A percentile compares a stretch with the other conserved stretches of the same genome.
These are phyloP conservation scores for Cokeromyces recurvatus DNA, from an alignment of 371 early-diverging fungal genomes.

Conservation along the genomic window DNA sequence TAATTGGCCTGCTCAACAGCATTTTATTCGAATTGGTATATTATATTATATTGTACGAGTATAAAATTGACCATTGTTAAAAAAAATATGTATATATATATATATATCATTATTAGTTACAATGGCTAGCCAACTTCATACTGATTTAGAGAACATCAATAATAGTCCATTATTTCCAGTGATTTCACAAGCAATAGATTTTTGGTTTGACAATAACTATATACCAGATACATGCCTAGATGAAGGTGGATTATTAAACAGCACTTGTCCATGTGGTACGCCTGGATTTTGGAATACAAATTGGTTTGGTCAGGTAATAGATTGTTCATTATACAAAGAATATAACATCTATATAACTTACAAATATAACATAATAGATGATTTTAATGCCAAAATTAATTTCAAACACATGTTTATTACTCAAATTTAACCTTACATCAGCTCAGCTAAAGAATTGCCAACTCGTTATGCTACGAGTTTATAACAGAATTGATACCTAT, in stretches of 20 bases:
- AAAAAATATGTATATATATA: too few species aligned
- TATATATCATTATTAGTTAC: slow-evolving; percentile 9
- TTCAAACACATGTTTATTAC: slow-evolving; percentile 19
- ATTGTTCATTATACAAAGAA: too few species aligned
- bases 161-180: slow-evolving; percentile 3
- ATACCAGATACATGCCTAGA: slow-evolving; percentile 20
- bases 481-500: slow-evolving; percentile 10
- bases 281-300: slow-evolving; percentile 34
- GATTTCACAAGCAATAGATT: slow-evolving; percentile 17
- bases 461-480: slow-evolving; percentile 7
- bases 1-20: slow-evolving; percentile 28
- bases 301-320: slow-evolving; percentile 28
- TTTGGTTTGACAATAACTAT: slow-evolving; percentile 23
- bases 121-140: slow-evolving; percentile 18
- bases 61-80: not conserved
- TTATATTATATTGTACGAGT: not conserved
- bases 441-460: slow-evolving; percentile 14
- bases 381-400: slow-evolving; percentile 17
- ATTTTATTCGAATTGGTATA: slow-evolving; percentile 18
- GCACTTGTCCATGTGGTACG: slow-evolving; percentile 26
- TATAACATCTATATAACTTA: too few species aligned
- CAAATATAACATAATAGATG: slow-evolving; percentile 15
- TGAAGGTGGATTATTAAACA: slow-evolving; percentile 21
- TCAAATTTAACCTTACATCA: slow-evolving; percentile 8
- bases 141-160: not conserved